Percentiles rank a stretch among this genome's conserved stretches.
These are phyloP conservation scores for Pelargonium citronellum DNA, from an alignment of 441 rosid genomes.

Conservation along the genomic window DNA sequence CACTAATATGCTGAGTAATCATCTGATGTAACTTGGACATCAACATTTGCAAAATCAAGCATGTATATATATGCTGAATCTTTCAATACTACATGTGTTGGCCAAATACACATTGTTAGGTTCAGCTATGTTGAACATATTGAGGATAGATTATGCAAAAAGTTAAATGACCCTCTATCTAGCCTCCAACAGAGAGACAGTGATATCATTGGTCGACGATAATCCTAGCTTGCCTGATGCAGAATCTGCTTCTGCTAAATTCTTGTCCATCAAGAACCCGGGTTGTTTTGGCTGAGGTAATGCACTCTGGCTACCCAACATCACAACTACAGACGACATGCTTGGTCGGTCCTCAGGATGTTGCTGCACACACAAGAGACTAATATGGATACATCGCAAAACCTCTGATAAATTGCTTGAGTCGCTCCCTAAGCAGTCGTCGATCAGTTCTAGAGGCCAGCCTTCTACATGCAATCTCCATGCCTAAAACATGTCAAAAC, in stretches of 20 bases:
- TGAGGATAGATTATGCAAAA: too few relatives aligned
- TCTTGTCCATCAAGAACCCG: background rate
- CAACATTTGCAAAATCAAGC: too few relatives aligned
- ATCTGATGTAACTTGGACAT: too few relatives aligned
- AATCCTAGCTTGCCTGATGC: background rate
- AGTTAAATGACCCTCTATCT: too few relatives aligned
- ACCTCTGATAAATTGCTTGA: conserved; percentile 4
- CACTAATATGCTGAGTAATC: too few relatives aligned
- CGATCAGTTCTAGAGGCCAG: background rate
- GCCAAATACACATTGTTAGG: too few relatives aligned
- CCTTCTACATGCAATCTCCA: conserved; percentile 25
- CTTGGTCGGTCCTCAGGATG: conserved; percentile 11
- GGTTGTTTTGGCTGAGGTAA: background rate
- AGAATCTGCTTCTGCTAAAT: too few relatives aligned
- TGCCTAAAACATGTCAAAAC: conserved; percentile 18
- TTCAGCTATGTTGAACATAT: too few relatives aligned
- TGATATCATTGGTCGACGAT: too few relatives aligned
- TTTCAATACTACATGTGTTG: too few relatives aligned
- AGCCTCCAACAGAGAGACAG: too few relatives aligned
- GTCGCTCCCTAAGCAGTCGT: background rate
- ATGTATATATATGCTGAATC: too few relatives aligned
- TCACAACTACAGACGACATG: conserved; percentile 10
- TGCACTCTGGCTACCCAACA: background rate
- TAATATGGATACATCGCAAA: conserved; percentile 1
- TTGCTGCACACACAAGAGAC: background rate